These are phyloP conservation scores for Ustilago cynodontis DNA, from an alignment of 1,284 basidiomycete genomes.

Conservation along the genomic window DNA sequence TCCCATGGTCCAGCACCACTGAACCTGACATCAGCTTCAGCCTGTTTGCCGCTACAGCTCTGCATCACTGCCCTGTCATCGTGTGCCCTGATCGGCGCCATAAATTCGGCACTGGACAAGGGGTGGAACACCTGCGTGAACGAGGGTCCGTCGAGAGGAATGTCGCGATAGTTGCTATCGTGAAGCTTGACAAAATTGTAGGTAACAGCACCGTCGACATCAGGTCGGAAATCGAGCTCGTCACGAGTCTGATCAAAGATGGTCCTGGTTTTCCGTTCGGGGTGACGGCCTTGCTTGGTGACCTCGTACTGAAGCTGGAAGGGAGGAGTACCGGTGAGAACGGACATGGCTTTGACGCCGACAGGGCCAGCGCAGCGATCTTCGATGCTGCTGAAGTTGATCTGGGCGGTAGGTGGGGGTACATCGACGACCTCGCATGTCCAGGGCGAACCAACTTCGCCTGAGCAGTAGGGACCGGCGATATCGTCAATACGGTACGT, in stretches of 20 bases:
- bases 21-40: slow-evolving; percentile 60
- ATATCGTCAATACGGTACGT: slow-evolving; percentile 82
- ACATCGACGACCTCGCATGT: slow-evolving; percentile 69
- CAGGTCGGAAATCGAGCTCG: slow-evolving; percentile 87
- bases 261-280: slow-evolving; percentile 71
- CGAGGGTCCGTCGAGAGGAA: slow-evolving; percentile 64
- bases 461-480: slow-evolving; percentile 78
- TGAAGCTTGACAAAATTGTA: slow-evolving; percentile 85
- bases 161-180: slow-evolving; percentile 84
- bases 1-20: slow-evolving; percentile 66
- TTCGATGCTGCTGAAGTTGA: slow-evolving; percentile 89
- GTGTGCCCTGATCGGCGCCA: slow-evolving; percentile 40
- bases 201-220: slow-evolving; percentile 87
- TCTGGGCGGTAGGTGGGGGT: slow-evolving; percentile 82
- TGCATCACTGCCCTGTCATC: slow-evolving; percentile 58
- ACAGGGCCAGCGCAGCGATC: slow-evolving; percentile 89
- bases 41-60: slow-evolving; percentile 65
- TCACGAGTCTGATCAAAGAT: slow-evolving; percentile 81
- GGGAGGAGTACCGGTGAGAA: slow-evolving; percentile 88
- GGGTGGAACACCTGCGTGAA: slow-evolving; percentile 67
- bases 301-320: slow-evolving; percentile 85
- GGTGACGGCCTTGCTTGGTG: slow-evolving; percentile 74
- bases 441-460: slow-evolving; percentile 60
- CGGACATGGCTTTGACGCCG: slow-evolving; percentile 86
- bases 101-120: slow-evolving; percentile 64